phyloP scores from a whole-genome alignment of 441 rosid genomes.

The Mallotus japonicus region DNA sequence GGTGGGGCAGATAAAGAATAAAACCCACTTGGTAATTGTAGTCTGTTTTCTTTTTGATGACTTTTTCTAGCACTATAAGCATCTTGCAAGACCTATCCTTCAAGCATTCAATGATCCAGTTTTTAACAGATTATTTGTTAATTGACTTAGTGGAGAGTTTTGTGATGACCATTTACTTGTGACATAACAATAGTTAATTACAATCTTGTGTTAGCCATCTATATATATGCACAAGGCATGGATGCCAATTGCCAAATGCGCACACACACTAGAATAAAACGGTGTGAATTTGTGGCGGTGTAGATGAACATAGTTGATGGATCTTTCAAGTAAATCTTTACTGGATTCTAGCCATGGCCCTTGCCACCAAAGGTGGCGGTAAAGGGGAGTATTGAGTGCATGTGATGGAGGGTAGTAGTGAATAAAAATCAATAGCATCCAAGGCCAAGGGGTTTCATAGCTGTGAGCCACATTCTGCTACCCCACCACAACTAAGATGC shows the following conservation, averaged over 20 bases:
- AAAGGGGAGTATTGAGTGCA: neutral
- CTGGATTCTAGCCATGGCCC: neutral
- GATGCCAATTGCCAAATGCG: too few relatives aligned
- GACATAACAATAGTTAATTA: too few relatives aligned
- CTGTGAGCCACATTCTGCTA: conserved; percentile 31
- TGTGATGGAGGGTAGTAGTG: neutral
- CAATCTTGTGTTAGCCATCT: too few relatives aligned
- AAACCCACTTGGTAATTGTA: neutral
- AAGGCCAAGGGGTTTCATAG: conserved; percentile 22
- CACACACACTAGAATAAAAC: too few relatives aligned
- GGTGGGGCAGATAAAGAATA: conserved; percentile 5
- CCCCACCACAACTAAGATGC: conserved; percentile 33
- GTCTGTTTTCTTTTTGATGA: neutral
- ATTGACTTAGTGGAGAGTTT: neutral
- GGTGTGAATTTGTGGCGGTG: too few relatives aligned
- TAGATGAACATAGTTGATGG: too few relatives aligned
- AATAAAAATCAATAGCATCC: neutral
- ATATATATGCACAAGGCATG: too few relatives aligned
- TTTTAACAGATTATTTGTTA: neutral
- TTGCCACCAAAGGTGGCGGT: neutral
- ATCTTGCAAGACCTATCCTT: neutral
- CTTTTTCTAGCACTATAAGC: conserved; percentile 1
- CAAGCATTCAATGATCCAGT: neutral
- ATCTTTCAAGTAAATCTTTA: too few relatives aligned
- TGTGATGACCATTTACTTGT: neutral